Conservation (phyloP, 768 basidiomycete genomes). For the Mycena metata region DNA sequence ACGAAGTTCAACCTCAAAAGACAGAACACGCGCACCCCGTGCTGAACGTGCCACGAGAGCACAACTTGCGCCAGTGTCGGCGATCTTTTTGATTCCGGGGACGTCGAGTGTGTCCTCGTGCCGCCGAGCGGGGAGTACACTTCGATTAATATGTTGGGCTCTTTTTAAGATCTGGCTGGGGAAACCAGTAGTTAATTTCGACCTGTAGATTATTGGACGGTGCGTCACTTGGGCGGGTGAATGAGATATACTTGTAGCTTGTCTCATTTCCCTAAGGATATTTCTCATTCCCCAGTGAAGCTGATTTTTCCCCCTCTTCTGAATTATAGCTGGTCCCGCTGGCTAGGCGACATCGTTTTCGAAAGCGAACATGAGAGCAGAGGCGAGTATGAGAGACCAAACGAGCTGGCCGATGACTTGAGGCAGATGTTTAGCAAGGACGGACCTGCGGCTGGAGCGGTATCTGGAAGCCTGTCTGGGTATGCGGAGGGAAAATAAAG, state of each 20-base stretch:
- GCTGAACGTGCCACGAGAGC: conserved; percentile 83
- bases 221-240: too few relatives aligned
- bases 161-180: conserved; percentile 80
- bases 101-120: too few relatives aligned
- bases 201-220: too few relatives aligned
- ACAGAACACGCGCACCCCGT: conserved; percentile 64
- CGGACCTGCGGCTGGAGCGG: conserved; percentile 18
- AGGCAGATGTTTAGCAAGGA: conserved; percentile 20
- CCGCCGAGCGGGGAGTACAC: conserved; percentile 86
- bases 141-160: conserved; percentile 73
- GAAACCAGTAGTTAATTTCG: conserved; percentile 82
- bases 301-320: too few relatives aligned
- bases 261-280: conserved; percentile 13
- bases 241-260: too few relatives aligned
- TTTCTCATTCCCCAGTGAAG: conserved; percentile 2
- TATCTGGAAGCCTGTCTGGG: conserved; percentile 7
- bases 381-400: conserved; percentile 21
- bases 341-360: conserved; percentile 18
- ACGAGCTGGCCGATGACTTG: conserved; percentile 17
- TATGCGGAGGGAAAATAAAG: too few relatives aligned
- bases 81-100: conserved; percentile 75
- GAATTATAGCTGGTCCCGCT: conserved; percentile 2
- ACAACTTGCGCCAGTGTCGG: conserved; percentile 81
- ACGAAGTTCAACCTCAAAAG: not conserved
- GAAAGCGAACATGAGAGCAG: conserved; percentile 21